Percentiles rank a stretch among this genome's conserved stretches.
phyloP scores from a whole-genome alignment of 495 filamentous ascomycete species.

The Penicillium canescens region DNA sequence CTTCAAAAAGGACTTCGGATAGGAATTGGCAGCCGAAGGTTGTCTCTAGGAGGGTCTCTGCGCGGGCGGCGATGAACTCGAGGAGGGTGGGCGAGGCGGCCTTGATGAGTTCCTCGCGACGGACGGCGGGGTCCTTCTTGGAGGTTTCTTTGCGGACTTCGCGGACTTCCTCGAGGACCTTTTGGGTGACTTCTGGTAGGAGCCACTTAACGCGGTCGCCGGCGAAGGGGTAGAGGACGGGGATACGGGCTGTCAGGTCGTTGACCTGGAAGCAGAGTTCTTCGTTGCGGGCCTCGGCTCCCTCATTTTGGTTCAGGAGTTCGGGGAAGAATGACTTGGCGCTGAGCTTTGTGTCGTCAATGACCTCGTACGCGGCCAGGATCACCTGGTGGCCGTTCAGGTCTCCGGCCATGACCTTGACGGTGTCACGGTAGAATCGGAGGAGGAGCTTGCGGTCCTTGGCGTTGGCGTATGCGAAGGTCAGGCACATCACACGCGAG shows the following conservation, averaged over 20 bases:
- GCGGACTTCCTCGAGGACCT: constrained; percentile 71
- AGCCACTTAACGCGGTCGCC: constrained; percentile 72
- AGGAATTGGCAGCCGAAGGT: constrained; percentile 88
- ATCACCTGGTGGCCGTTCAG: constrained; percentile 76
- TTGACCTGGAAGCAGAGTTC: constrained; percentile 64
- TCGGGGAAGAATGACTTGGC: constrained; percentile 83
- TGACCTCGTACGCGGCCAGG: constrained; percentile 80
- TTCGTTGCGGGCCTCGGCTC: constrained; percentile 54
- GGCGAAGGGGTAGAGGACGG: constrained; percentile 81
- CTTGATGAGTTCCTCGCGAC: constrained; percentile 74
- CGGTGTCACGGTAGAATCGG: constrained; percentile 80
- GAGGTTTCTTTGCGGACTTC: constrained; percentile 74
- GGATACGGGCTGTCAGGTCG: constrained; percentile 71
- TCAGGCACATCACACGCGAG: constrained; percentile 74
- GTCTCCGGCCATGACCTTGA: constrained; percentile 80
- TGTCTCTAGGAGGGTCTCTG: constrained; percentile 63
- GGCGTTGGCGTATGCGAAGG: constrained; percentile 78
- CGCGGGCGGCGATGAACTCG: constrained; percentile 65
- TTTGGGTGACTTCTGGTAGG: constrained; percentile 58
- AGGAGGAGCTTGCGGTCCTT: constrained; percentile 92
- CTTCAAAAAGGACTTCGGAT: constrained; percentile 76
- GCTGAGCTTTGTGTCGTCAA: constrained; percentile 91
- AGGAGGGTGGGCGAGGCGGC: constrained; percentile 61
- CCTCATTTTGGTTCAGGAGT: constrained; percentile 66
- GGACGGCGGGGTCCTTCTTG: constrained; percentile 81